phyloP scores from a whole-genome alignment of 2,329 filamentous ascomycete genomes.

The Ustilaginoidea virens region DNA sequence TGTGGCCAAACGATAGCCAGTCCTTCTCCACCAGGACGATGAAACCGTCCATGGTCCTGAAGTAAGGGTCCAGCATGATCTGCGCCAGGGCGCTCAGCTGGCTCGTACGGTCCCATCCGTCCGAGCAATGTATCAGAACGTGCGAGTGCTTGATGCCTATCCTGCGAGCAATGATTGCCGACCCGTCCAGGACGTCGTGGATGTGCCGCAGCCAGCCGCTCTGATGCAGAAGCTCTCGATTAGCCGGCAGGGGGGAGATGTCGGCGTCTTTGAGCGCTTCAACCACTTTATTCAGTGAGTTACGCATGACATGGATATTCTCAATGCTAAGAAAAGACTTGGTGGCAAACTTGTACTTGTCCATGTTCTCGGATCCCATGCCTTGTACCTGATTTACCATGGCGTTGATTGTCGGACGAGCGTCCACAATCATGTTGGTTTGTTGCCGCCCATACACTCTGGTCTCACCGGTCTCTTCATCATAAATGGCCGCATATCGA shows the following conservation, averaged over 20 bases:
- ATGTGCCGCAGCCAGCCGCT: constrained; percentile 92
- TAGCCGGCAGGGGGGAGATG: constrained; percentile 67
- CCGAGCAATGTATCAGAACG: constrained; percentile 92
- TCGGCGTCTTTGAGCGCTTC: constrained; percentile 89
- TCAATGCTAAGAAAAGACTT: constrained; percentile 92
- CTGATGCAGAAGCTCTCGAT: constrained; percentile 61
- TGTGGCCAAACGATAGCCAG: constrained; percentile 94
- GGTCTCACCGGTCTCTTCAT: constrained; percentile 44
- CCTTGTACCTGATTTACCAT: constrained; percentile 88
- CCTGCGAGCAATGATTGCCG: constrained; percentile 69
- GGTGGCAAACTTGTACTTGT: constrained; percentile 82
- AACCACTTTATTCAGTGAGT: constrained; percentile 73
- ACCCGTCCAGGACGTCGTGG: constrained; percentile 66
- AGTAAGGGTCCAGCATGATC: constrained; percentile 90
- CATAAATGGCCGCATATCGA: constrained; percentile 24
- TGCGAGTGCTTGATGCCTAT: constrained; percentile 89
- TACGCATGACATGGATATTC: constrained; percentile 97
- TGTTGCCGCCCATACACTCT: constrained; percentile 84
- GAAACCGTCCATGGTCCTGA: constrained; percentile 85
- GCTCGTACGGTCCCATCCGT: constrained; percentile 95
- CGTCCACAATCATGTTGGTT: constrained; percentile 88
- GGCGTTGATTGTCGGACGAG: constrained; percentile 84
- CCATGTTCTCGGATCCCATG: constrained; percentile 93
- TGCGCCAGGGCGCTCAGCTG: constrained; percentile 86
- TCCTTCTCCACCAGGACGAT: constrained; percentile 93